Percentiles rank a stretch among this genome's conserved stretches.
phyloP scores from a whole-genome alignment of 225 moss, liverwort and hornwort species.

The Pseudisothecium myosuroides region DNA sequence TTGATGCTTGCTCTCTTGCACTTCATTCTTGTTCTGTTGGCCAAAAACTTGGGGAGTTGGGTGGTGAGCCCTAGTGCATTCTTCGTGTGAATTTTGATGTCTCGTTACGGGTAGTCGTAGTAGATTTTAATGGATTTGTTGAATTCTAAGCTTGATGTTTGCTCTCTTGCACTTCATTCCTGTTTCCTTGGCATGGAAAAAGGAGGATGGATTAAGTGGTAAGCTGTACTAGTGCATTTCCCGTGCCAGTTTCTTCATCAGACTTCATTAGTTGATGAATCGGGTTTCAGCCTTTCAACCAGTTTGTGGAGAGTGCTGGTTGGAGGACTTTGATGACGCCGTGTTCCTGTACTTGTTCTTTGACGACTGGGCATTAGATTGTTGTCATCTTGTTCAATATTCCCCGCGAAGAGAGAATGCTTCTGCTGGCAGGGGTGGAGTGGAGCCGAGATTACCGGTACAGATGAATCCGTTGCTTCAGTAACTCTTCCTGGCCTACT shows the following conservation, averaged over 20 bases:
- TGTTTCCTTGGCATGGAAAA: not conserved
- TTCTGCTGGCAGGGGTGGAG: not conserved
- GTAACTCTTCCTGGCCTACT: not conserved
- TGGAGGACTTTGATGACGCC: not conserved
- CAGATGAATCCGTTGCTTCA: not conserved
- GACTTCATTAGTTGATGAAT: not conserved
- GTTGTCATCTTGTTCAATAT: not conserved
- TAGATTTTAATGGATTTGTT: not conserved
- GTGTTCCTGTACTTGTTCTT: not conserved
- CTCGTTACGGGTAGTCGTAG: not conserved
- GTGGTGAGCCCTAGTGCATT: not conserved
- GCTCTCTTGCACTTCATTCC: not conserved
- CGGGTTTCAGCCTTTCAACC: not conserved
- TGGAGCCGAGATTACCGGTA: not conserved
- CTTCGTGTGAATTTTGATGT: not conserved
- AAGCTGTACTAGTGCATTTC: not conserved
- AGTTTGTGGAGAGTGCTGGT: not conserved
- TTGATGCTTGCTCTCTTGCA: not conserved
- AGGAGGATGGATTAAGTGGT: not conserved
- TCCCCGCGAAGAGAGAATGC: not conserved
- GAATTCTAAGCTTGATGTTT: not conserved
- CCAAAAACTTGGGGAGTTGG: not conserved
- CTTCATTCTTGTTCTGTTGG: too few relatives aligned
- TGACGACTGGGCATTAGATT: not conserved
- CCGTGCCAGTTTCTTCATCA: too few relatives aligned